Conservation (phyloP, 192 early-diverging fungal genomes). For the Gigaspora rosea region DNA sequence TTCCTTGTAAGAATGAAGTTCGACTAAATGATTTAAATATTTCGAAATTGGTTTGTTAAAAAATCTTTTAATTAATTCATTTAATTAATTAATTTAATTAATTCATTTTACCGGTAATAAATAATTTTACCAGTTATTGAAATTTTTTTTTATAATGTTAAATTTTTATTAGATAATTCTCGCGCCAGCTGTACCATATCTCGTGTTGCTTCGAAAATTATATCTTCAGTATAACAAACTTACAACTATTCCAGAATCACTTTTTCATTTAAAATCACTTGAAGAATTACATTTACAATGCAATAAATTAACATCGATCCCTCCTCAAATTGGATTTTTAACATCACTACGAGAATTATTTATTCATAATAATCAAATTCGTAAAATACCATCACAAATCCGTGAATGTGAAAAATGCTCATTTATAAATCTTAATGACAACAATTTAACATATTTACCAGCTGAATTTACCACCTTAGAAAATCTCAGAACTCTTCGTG, state of each 20-base stretch:
- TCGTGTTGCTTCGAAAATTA: slow-evolving; percentile 34
- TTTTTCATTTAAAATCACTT: slow-evolving; percentile 38
- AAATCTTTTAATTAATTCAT: background rate
- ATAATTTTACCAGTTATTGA: background rate
- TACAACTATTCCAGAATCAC: slow-evolving; percentile 28
- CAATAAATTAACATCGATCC: slow-evolving; percentile 36
- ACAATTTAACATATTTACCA: slow-evolving; percentile 37
- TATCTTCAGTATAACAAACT: slow-evolving; percentile 40
- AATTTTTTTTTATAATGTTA: background rate
- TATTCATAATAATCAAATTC: slow-evolving; percentile 40
- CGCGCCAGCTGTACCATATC: slow-evolving; percentile 37
- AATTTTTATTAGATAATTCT: slow-evolving; percentile 39
- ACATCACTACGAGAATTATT: slow-evolving; percentile 34
- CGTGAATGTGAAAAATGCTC: slow-evolving; percentile 24
- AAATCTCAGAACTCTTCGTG: slow-evolving; percentile 21
- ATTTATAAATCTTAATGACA: slow-evolving; percentile 41
- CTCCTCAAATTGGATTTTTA: slow-evolving; percentile 35
- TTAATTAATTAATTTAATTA: no score
- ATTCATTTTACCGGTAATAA: background rate
- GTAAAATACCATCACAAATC: slow-evolving; percentile 36
- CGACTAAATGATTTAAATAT: slow-evolving; percentile 2
- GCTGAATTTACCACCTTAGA: slow-evolving; percentile 28
- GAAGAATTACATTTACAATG: slow-evolving; percentile 40
- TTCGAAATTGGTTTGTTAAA: slow-evolving; percentile 6
- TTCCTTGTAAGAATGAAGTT: slow-evolving; percentile 7